These are phyloP conservation scores for Ochetophila trinervis DNA, from an alignment of 306 rosid species.

Conservation along the genomic window DNA sequence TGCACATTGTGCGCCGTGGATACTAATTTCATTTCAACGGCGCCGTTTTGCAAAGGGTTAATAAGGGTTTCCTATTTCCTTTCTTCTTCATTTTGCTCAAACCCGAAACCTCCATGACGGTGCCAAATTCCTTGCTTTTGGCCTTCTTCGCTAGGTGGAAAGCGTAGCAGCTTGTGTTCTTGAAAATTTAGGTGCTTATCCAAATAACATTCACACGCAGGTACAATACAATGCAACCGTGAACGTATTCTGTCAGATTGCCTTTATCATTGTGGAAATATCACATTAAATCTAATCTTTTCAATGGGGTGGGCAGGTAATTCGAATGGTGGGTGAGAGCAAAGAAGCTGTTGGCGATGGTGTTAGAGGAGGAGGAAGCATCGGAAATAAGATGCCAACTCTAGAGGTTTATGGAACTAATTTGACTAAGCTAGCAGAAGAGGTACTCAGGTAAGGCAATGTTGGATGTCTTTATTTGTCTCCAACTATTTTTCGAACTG, in stretches of 20 bases:
- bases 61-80: too few species aligned
- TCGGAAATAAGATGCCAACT: constrained; percentile 93
- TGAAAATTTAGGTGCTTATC: constrained; percentile 93
- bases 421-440: constrained; percentile 93
- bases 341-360: constrained; percentile 85
- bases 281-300: background rate
- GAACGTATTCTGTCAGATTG: background rate
- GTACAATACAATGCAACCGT: constrained; percentile 37
- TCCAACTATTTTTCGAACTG: too few species aligned
- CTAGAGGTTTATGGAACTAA: constrained; percentile 94
- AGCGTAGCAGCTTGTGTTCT: constrained; percentile 98
- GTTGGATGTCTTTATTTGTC: background rate
- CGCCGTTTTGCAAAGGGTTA: too few species aligned
- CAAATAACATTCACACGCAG: constrained; percentile 93
- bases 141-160: constrained; percentile 95
- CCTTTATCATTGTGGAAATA: background rate
- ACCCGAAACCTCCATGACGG: too few species aligned
- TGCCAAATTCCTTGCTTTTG: constrained; percentile 97
- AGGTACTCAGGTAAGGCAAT: too few species aligned
- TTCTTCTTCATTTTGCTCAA: too few species aligned
- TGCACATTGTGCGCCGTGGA: too few species aligned
- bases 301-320: constrained; percentile 54
- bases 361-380: constrained; percentile 83
- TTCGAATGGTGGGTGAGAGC: constrained; percentile 99
- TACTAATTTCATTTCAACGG: too few species aligned